These are phyloP conservation scores for Talaromyces marneffei DNA, from an alignment of 2,329 filamentous ascomycete genomes.

Conservation along the genomic window DNA sequence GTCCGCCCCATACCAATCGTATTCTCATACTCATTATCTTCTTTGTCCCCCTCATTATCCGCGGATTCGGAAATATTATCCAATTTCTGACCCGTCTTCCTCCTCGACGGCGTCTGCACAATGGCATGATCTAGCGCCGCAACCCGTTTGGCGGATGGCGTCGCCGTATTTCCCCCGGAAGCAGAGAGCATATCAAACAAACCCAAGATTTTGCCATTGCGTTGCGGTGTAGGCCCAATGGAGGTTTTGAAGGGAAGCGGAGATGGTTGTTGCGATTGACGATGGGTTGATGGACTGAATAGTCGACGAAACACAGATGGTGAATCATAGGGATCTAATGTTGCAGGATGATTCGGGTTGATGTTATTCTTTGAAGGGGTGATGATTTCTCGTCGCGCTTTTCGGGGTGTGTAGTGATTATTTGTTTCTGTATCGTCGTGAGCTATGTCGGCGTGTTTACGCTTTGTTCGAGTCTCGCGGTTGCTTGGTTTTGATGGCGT, in stretches of 20 bases:
- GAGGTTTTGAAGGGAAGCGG: slow-evolving; percentile 34
- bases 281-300: slow-evolving; percentile 33
- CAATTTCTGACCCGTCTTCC: slow-evolving; percentile 22
- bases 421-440: slow-evolving; percentile 12
- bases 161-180: slow-evolving; percentile 33
- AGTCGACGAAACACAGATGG: slow-evolving; percentile 34
- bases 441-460: slow-evolving; percentile 29
- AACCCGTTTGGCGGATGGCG: slow-evolving; percentile 27
- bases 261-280: slow-evolving; percentile 17
- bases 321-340: slow-evolving; percentile 42
- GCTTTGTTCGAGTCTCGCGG: slow-evolving; percentile 22
- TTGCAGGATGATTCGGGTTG: slow-evolving; percentile 28
- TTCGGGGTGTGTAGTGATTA: slow-evolving; percentile 5
- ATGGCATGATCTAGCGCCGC: slow-evolving; percentile 23
- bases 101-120: slow-evolving; percentile 35
- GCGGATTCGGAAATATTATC: slow-evolving; percentile 1
- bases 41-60: neutral
- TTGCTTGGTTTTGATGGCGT: slow-evolving; percentile 18
- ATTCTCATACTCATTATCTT: slow-evolving; percentile 13
- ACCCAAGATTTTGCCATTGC: slow-evolving; percentile 44
- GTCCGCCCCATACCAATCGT: slow-evolving; percentile 26
- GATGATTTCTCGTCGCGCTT: slow-evolving; percentile 12
- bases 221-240: slow-evolving; percentile 46
- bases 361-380: slow-evolving; percentile 33
- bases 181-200: slow-evolving; percentile 45